phyloP scores from a whole-genome alignment of 345 rosid species.

The Pugionium cornutum region DNA sequence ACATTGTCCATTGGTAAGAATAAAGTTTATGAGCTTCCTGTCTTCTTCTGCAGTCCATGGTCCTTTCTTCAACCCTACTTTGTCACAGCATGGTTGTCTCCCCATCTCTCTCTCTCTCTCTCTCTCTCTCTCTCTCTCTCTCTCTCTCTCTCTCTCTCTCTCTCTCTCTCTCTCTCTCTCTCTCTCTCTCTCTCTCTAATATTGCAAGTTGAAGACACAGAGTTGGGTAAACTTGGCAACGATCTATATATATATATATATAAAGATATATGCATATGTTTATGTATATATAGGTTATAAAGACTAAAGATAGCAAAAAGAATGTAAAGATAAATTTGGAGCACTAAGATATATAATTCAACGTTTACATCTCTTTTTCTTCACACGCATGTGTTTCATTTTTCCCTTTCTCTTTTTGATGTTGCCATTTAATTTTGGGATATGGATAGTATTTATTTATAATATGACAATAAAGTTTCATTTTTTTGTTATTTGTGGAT shows the following conservation, averaged over 20 bases:
- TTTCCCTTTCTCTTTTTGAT: neutral
- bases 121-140: neutral
- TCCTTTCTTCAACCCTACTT: conserved; percentile 94
- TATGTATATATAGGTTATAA: conserved; percentile 12
- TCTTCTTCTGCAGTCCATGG: conserved; percentile 98
- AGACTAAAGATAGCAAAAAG: conserved; percentile 31
- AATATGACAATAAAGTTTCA: too few species aligned
- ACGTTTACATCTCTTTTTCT: conserved; percentile 28
- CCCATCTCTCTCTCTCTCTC: conserved; percentile 53
- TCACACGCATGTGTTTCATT: conserved; percentile 40
- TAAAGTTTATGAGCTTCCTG: conserved; percentile 82
- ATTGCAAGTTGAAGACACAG: conserved; percentile 28
- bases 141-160: conserved; percentile 41
- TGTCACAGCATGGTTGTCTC: conserved; percentile 94
- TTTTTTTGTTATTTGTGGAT: too few species aligned
- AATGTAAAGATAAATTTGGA: conserved; percentile 37
- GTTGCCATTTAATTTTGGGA: neutral
- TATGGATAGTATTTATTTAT: too few species aligned
- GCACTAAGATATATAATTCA: conserved; percentile 40
- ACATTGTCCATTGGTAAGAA: conserved; percentile 92
- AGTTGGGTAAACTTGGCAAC: conserved; percentile 30
- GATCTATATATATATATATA: conserved; percentile 33
- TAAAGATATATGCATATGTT: neutral
- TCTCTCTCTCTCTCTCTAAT: too few species aligned
- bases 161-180: neutral